Percentiles rank a stretch among this genome's conserved stretches.
Conservation (phyloP, 2,329 filamentous ascomycete species). For the Colletotrichum sp. region DNA sequence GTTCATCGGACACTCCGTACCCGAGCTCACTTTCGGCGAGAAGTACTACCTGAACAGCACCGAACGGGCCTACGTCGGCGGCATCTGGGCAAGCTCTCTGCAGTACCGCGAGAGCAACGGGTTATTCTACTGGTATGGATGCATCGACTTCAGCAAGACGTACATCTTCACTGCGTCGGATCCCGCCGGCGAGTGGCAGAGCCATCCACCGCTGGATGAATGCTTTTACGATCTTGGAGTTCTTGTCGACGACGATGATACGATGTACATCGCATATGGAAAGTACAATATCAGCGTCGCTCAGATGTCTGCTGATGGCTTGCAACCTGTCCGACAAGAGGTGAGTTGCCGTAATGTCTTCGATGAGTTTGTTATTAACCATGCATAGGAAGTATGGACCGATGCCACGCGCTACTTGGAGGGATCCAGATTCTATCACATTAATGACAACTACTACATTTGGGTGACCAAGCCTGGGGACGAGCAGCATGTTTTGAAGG, state of each 20-base stretch:
- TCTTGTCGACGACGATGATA: slow-evolving; percentile 44
- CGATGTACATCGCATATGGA: slow-evolving; percentile 48
- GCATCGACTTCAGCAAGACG: slow-evolving; percentile 19
- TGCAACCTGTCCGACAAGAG: not conserved
- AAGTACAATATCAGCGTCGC: slow-evolving; percentile 24
- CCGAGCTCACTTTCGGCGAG: slow-evolving; percentile 42
- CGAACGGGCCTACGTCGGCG: slow-evolving; percentile 51
- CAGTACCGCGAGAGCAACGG: slow-evolving; percentile 23
- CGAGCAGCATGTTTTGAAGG: slow-evolving; percentile 50
- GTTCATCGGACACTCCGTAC: slow-evolving; percentile 38
- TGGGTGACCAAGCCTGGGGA: slow-evolving; percentile 48
- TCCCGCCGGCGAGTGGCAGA: slow-evolving; percentile 11
- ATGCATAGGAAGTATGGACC: not conserved
- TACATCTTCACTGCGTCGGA: slow-evolving; percentile 22
- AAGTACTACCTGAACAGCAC: slow-evolving; percentile 49
- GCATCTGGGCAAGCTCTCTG: slow-evolving; percentile 59
- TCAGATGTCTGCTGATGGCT: slow-evolving; percentile 9
- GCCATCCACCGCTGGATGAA: slow-evolving; percentile 19
- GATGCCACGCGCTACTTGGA: slow-evolving; percentile 38
- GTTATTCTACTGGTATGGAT: slow-evolving; percentile 24
- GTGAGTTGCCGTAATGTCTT: not conserved
- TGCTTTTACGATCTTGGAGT: slow-evolving; percentile 16
- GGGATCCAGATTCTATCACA: slow-evolving; percentile 59
- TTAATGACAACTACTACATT: slow-evolving; percentile 58
- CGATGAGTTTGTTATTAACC: accelerated